phyloP scores from a whole-genome alignment of 2,329 filamentous ascomycete genomes.

The Verticillium tricorpus region DNA sequence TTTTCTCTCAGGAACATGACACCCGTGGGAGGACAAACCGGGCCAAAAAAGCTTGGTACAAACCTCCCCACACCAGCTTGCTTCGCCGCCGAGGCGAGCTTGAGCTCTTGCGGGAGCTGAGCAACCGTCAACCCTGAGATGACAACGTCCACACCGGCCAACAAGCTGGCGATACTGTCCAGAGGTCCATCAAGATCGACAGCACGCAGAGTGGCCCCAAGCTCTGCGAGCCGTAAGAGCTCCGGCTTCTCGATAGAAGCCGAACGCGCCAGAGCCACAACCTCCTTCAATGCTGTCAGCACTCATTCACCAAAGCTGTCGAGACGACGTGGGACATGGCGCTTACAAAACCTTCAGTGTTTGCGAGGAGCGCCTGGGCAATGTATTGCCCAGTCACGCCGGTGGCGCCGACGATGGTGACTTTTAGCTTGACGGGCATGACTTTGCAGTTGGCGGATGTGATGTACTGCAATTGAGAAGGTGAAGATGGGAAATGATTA shows the following conservation, averaged over 20 bases:
- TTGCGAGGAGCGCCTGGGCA: not conserved
- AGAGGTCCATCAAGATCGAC: conserved; percentile 34
- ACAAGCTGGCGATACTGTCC: conserved; percentile 7
- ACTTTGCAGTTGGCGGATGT: not conserved
- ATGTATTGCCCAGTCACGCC: not conserved
- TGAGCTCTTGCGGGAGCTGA: conserved; percentile 35
- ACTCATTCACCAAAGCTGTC: too few species aligned
- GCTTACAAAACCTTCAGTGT: not conserved
- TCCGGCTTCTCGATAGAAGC: not conserved
- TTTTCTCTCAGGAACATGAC: conserved; percentile 19
- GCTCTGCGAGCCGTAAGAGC: not conserved
- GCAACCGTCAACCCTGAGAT: conserved; percentile 34
- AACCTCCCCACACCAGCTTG: conserved; percentile 45
- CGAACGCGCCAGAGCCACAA: not conserved
- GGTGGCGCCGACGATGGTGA: not conserved
- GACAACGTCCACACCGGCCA: conserved; percentile 28
- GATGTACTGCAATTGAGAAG: not conserved
- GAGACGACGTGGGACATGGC: not conserved
- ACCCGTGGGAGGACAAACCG: conserved; percentile 34
- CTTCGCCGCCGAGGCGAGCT: conserved; percentile 42
- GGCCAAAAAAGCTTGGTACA: conserved; percentile 45
- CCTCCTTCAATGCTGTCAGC: not conserved
- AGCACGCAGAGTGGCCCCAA: conserved; percentile 22
- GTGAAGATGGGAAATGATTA: not conserved
- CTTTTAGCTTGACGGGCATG: not conserved